Evolutionary conservation across 1,139 yeast species (phyloP).

Genomic region (Yamadazyma buinensis): DNA sequence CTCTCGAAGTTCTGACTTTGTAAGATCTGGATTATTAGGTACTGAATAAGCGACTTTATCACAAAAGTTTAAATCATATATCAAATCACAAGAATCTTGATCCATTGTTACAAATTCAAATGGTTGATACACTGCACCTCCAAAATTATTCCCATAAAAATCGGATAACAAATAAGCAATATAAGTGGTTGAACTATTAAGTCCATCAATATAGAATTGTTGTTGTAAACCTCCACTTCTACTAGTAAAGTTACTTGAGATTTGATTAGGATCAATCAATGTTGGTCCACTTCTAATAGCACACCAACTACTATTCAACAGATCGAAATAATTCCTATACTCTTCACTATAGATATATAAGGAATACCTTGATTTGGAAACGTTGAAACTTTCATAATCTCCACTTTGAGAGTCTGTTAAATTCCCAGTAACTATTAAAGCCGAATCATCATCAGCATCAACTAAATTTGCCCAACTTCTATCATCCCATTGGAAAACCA

Average conservation of each 20-base stretch:
- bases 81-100: constrained; percentile 61
- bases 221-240: constrained; percentile 50
- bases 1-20: constrained; percentile 20
- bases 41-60: constrained; percentile 81
- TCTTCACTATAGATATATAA: constrained; percentile 46
- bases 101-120: constrained; percentile 61
- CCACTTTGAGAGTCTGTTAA: constrained; percentile 29
- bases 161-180: constrained; percentile 63
- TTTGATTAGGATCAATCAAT: constrained; percentile 19
- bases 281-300: constrained; percentile 57
- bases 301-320: constrained; percentile 64
- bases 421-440: constrained; percentile 64
- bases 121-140: constrained; percentile 65
- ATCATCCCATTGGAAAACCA: constrained; percentile 69
- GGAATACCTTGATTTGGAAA: constrained; percentile 34
- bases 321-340: constrained; percentile 32
- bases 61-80: constrained; percentile 76
- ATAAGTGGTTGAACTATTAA: constrained; percentile 62
- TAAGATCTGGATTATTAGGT: constrained; percentile 45
- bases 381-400: constrained; percentile 20
- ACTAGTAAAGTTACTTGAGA: constrained; percentile 40
- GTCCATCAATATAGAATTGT: constrained; percentile 59
- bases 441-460: constrained; percentile 72
- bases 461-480: constrained; percentile 57
- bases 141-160: constrained; percentile 37